A percentile compares a stretch with the other conserved stretches of the same genome.
phyloP scores from a whole-genome alignment of 1,139 yeast species.

The Ogataea hybrid region DNA sequence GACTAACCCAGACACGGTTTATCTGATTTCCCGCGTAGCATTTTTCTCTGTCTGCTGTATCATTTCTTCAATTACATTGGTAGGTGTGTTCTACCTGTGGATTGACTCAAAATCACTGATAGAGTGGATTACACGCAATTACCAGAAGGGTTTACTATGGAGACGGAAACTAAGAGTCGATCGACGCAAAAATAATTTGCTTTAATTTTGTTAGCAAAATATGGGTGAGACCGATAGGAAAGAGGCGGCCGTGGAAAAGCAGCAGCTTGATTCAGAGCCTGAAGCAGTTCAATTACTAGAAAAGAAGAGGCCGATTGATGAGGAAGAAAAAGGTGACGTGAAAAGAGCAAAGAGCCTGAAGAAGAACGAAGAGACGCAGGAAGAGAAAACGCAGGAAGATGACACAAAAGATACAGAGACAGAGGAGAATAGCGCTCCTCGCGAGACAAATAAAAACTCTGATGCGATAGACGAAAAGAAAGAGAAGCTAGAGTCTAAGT shows the following conservation, averaged over 20 bases:
- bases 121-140: neutral
- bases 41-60: constrained; percentile 1
- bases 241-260: neutral
- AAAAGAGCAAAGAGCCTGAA: constrained; percentile 1
- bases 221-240: constrained; percentile 6
- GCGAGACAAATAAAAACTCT: neutral
- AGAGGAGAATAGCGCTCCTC: neutral
- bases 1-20: constrained; percentile 4
- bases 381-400: neutral
- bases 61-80: constrained; percentile 2
- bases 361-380: neutral
- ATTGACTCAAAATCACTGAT: constrained; percentile 3
- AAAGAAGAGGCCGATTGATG: constrained; percentile 1
- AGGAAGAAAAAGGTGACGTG: neutral
- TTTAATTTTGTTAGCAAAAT: constrained; percentile 4
- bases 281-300: neutral
- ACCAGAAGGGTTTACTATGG: constrained; percentile 4
- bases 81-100: constrained; percentile 7
- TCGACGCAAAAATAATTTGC: constrained; percentile 9
- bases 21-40: neutral
- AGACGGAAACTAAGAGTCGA: constrained; percentile 2
- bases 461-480: constrained; percentile 5
- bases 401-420: neutral
- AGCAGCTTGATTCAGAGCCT: neutral
- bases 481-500: constrained; percentile 32